A percentile compares a stretch with the other conserved stretches of the same genome.
Evolutionary conservation across 495 filamentous ascomycete species (phyloP).

Genomic region (Hypoxylon cercidicola): DNA sequence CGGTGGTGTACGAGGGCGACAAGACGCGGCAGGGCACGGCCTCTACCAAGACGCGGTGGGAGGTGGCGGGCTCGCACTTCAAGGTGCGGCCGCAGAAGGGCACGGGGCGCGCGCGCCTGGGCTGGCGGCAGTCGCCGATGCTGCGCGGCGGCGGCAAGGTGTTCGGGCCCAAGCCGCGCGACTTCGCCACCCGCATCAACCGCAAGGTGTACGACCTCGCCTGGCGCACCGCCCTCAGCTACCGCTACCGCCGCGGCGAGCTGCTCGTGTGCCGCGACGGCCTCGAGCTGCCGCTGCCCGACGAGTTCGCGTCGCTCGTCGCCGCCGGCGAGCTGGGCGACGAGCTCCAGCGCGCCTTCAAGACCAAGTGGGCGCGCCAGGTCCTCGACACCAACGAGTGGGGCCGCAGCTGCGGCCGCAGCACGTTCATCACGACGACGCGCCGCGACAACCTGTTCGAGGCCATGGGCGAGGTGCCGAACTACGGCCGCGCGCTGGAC

Average conservation of each 20-base stretch:
- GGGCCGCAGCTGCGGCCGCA: slow-evolving; percentile 74
- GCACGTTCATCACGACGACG: slow-evolving; percentile 77
- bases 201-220: slow-evolving; percentile 95
- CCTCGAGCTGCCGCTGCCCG: slow-evolving; percentile 67
- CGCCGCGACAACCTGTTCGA: slow-evolving; percentile 63
- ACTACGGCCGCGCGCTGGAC: slow-evolving; percentile 73
- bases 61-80: slow-evolving; percentile 80
- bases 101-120: slow-evolving; percentile 78
- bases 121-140: slow-evolving; percentile 84
- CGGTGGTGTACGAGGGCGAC: slow-evolving; percentile 93
- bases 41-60: slow-evolving; percentile 81
- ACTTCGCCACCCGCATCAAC: slow-evolving; percentile 85
- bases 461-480: slow-evolving; percentile 68
- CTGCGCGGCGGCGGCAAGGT: slow-evolving; percentile 85
- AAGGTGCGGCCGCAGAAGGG: slow-evolving; percentile 91
- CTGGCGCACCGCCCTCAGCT: slow-evolving; percentile 93
- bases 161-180: slow-evolving; percentile 86
- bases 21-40: slow-evolving; percentile 87
- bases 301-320: slow-evolving; percentile 50
- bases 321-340: slow-evolving; percentile 38
- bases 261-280: slow-evolving; percentile 82
- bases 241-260: slow-evolving; percentile 86
- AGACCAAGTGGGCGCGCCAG: slow-evolving; percentile 68
- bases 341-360: slow-evolving; percentile 56
- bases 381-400: slow-evolving; percentile 78